Base-by-base conservation (phyloP, 371 early-diverging fungal genomes). In the Zancudomyces culisetae region DNA sequence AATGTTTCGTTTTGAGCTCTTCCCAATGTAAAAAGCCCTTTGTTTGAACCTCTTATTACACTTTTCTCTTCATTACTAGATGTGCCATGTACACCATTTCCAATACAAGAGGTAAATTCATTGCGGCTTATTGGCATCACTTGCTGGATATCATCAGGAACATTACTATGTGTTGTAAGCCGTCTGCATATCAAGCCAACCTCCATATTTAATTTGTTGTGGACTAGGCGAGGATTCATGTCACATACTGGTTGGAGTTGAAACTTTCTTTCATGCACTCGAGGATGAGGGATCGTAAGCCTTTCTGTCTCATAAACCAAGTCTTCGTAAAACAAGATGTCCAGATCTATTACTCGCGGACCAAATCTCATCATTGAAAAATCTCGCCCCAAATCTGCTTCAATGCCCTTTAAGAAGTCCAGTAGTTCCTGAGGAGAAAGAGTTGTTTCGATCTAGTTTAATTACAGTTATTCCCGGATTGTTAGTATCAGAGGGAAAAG, bases 191-290 rank as follows among this genome's bases (percentile, higher is more conserved):
- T 73, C 42, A 87, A 83, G 8, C 78, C 75, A 45, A 75, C 69
- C 15, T 89, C 87, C 53, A 81, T 81, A 58, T 79, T 87, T 3
- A 87, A 63, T 22, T 76, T 77, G 1, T 91, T 91, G 65, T 95
- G 95, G 60, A 89, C 85, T 62, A 89, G 69, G 51, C 84, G 79
- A 45, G 81, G 74, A 41, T 89, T 85, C 43, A 96, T 87, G 63
- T 97, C 96, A 70, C 85, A 85, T 2, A 98, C 64, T 19, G 98
- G 98, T 60, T 81, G 70, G 35, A 98, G 62, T 19, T 94, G 95
- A 76, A 98, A 98, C 56, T 85, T 88, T 21, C 98, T 78, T 62
- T 98, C 97, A 28, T 76, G 75, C 49, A 96, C 78, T 2, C 75
- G 67, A 1, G 78, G 73, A 65, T 98, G 98, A 24, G 98, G 98